Evolutionary conservation across 805 yeast species (phyloP).

Genomic region (Hanseniaspora taiwanica): DNA sequence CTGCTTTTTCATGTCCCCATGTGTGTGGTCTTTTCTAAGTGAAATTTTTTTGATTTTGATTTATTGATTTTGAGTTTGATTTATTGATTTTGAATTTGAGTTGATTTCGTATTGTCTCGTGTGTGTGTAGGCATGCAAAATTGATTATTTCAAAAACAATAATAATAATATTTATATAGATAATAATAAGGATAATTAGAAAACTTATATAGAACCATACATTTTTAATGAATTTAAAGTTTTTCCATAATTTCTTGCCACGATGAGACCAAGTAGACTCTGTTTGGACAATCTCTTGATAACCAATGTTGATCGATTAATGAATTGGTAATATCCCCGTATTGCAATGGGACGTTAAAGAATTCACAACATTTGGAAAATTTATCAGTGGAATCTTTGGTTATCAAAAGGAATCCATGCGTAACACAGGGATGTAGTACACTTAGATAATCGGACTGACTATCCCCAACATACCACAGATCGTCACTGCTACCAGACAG

Average conservation of each 20-base stretch:
- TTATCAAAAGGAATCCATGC: constrained; percentile 16
- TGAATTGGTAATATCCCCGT: neutral
- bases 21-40: too few relatives aligned
- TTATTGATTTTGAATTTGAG: too few relatives aligned
- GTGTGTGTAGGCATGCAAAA: too few relatives aligned
- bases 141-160: too few relatives aligned
- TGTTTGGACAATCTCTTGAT: neutral
- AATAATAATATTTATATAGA: too few relatives aligned
- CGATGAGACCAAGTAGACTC: constrained; percentile 9
- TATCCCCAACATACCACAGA: constrained; percentile 22
- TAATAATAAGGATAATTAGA: too few relatives aligned
- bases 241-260: constrained; percentile 11
- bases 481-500: neutral
- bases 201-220: too few relatives aligned
- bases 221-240: too few relatives aligned
- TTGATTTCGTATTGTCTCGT: too few relatives aligned
- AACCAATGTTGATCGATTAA: neutral
- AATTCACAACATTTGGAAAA: constrained; percentile 7
- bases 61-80: too few relatives aligned
- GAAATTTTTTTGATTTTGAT: too few relatives aligned
- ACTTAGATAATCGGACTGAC: constrained; percentile 20
- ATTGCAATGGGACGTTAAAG: constrained; percentile 1
- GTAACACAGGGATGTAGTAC: constrained; percentile 17
- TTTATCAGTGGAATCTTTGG: constrained; percentile 7
- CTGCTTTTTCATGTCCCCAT: too few relatives aligned